Evolutionary conservation across 768 basidiomycete species (phyloP).

Genomic region (Saitozyma podzolica): DNA sequence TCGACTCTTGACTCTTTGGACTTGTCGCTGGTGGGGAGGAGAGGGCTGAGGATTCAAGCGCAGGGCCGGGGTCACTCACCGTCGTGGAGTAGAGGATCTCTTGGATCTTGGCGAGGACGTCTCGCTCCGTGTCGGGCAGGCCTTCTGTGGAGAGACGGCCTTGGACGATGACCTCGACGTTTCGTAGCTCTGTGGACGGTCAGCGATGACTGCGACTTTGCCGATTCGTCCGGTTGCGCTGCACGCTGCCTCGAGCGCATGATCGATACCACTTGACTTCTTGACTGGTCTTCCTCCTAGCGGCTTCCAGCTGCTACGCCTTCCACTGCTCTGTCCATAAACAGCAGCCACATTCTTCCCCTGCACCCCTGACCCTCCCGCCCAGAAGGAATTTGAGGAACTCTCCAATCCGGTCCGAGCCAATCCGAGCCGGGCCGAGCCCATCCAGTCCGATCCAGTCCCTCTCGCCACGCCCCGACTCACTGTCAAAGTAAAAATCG

Average conservation of each 20-base stretch:
- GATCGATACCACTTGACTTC: too few relatives aligned
- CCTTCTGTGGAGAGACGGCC: constrained; percentile 69
- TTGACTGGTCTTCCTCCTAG: too few relatives aligned
- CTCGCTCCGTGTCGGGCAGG: constrained; percentile 53
- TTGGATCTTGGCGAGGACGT: constrained; percentile 73
- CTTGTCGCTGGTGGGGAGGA: neutral
- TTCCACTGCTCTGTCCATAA: too few relatives aligned
- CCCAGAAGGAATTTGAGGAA: neutral
- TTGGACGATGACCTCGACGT: constrained; percentile 93
- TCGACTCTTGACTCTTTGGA: neutral
- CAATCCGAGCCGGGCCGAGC: neutral
- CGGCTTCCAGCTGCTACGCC: too few relatives aligned
- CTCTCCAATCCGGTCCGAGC: neutral
- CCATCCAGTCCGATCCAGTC: neutral
- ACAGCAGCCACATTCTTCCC: too few relatives aligned
- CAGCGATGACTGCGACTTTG: neutral
- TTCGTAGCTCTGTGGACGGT: constrained; percentile 66
- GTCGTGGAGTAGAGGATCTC: constrained; percentile 93
- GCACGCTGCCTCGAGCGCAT: too few relatives aligned
- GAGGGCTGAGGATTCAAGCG: too few relatives aligned
- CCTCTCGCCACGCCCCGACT: constrained; percentile 23
- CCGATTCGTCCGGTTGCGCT: too few relatives aligned
- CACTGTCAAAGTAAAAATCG: constrained; percentile 98
- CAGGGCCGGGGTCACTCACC: too few relatives aligned
- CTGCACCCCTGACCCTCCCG: too few relatives aligned